Evolutionary conservation across 192 early-diverging fungal species (phyloP), one percentile per base, ranked within the genome.

Genomic region (Podochytrium sp.): DNA sequence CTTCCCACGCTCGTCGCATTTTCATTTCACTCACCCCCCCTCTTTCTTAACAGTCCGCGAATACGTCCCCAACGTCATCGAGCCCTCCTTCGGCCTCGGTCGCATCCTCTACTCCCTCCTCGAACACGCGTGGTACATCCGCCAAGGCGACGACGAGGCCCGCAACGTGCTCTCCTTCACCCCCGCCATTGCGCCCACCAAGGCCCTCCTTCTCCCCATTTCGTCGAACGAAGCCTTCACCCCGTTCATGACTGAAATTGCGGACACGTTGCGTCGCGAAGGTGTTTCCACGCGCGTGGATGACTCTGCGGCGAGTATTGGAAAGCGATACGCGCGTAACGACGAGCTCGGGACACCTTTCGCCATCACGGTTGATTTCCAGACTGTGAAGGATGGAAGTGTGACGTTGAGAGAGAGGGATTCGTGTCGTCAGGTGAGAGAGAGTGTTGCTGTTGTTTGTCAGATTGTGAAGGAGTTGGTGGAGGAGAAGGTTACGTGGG

Each of bases 51-150:
- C 64, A 81, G 92, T 96, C 27, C 93, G 96, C 79, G 96, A 98
- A 82, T 99, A 92, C 84, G 92, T 85, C 25, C 98, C 98, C 51
- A 99, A 95, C 76, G 98, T 99, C 75, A 98, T 99, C 78, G 98
- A 99, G 83, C 98, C 98, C 30, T 98, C 98, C 34, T 99, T 99
- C 83, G 98, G 96, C 86, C 92, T 99, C 65, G 95, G 96, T 64
- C 95, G 98, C 73, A 98, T 99, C 58, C 81, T 99, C 64, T 96
- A 97, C 81, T 90, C 94, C 49, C 91, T 98, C 30, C 84, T 99
- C 70, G 98, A 99, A 82, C 98, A 99, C 81, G 87, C 90, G 59
- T 98, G 88, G 86, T 98, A 87, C 86, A 88, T 86, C 25, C 94
- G 98, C 71, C 64, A 75, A 66, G 64, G 64, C 14, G 91, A 92